Percentiles rank a stretch among this genome's conserved stretches.
These are phyloP conservation scores for Prunus persica DNA, from an alignment of 306 rosid genomes.

Conservation along the genomic window Prunus_persica_NCBIv2 NC_034014.1:26763501-26764000, in stretches of 20 bases:
- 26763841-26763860: not conserved
- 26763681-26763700: not conserved
- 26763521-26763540: not conserved
- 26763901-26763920: not conserved
- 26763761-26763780: not conserved
- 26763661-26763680: not conserved
- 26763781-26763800: not conserved
- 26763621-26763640: not conserved
- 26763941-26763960: not conserved
- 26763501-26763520: not conserved
- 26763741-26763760: not conserved
- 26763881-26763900: not conserved
- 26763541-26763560: not conserved
- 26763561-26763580: not conserved
- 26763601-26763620: not conserved
- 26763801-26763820: not conserved
- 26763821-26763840: not conserved
- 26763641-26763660: not conserved
- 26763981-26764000: not conserved
- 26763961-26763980: not conserved
- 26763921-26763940: conserved; percentile 4
- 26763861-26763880: not conserved
- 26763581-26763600: not conserved
- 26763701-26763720: not conserved
- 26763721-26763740: not conserved